Conservation (phyloP, 805 yeast genomes). For the Saturnispora halmiae region DNA sequence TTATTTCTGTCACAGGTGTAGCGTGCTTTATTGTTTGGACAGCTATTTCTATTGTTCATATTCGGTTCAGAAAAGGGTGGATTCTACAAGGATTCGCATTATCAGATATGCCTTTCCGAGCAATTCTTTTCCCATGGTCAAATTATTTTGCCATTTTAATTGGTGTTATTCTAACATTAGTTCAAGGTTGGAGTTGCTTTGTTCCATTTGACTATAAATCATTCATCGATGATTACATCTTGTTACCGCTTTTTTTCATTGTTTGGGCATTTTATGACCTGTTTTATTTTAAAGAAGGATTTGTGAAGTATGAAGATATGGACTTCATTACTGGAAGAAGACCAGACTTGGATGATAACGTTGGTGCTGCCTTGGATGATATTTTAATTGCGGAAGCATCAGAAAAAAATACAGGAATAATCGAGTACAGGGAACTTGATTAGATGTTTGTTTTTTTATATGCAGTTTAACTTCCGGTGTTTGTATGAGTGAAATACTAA, state of each 20-base stretch:
- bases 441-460: no score
- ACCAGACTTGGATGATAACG: constrained; percentile 22
- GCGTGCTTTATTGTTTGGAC: constrained; percentile 66
- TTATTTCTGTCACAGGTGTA: constrained; percentile 56
- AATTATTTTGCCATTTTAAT: constrained; percentile 42
- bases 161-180: constrained; percentile 44
- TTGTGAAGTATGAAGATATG: constrained; percentile 34
- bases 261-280: constrained; percentile 24
- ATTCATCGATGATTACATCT: constrained; percentile 53
- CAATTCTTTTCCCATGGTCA: constrained; percentile 43
- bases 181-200: constrained; percentile 61
- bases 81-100: constrained; percentile 32
- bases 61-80: constrained; percentile 48
- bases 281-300: constrained; percentile 17
- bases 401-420: no score
- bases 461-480: no score
- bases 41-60: constrained; percentile 43
- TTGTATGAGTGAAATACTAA: no score
- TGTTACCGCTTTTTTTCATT: constrained; percentile 48
- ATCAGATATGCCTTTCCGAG: constrained; percentile 44
- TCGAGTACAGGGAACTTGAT: no score
- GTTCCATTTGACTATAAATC: constrained; percentile 49
- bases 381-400: neutral
- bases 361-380: constrained; percentile 12
- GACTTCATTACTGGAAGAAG: constrained; percentile 47